Conservation (phyloP, 345 rosid species). For the Citrus reticulata region DNA sequence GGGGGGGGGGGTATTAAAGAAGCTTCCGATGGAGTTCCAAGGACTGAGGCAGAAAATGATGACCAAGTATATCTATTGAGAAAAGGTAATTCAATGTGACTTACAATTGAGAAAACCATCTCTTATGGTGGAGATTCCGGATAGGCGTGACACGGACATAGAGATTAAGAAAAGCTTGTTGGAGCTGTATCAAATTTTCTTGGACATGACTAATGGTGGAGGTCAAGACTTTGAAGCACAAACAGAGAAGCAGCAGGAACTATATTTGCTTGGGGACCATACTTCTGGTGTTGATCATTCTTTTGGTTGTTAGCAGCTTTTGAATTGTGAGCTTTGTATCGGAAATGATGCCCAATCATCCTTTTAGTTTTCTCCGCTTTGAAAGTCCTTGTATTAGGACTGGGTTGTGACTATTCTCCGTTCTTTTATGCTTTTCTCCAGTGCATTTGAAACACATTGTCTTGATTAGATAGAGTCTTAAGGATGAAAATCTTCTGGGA, state of each 20-base stretch:
- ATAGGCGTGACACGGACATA: conserved; percentile 69
- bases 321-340: neutral
- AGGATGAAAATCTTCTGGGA: no score
- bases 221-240: conserved; percentile 55
- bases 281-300: conserved; percentile 61
- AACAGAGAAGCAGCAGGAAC: conserved; percentile 73
- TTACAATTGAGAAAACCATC: conserved; percentile 42
- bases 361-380: no score
- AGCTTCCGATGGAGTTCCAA: no score
- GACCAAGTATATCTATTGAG: no score
- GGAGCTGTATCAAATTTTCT: conserved; percentile 88
- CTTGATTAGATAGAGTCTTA: no score
- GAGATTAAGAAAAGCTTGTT: conserved; percentile 91
- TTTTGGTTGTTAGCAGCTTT: conserved; percentile 35
- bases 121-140: conserved; percentile 83
- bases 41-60: no score
- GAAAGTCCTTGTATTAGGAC: no score
- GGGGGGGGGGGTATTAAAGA: no score
- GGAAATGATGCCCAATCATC: conserved; percentile 41
- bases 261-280: conserved; percentile 70
- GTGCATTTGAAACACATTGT: no score
- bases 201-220: conserved; percentile 95
- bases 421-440: no score
- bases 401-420: no score
- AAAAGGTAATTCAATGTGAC: no score